Base-by-base conservation (phyloP, 164 flowering plant species). In the Cinnamomum chago region DNA sequence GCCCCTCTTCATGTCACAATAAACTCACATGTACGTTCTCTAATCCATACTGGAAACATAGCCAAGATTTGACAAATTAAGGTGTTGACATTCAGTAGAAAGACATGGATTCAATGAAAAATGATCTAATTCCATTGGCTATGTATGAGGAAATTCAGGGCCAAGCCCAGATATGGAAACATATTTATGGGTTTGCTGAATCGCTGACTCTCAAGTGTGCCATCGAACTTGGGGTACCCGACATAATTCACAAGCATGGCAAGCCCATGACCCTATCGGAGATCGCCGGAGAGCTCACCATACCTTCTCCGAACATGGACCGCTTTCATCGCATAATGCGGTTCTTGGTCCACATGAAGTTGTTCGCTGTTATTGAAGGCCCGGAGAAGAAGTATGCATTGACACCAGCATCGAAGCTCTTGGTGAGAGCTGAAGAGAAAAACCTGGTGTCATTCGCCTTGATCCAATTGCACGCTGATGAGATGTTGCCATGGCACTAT, bases 111-210 rank as follows among this genome's bases (percentile, higher is more conserved):
- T 40, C 47, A 5, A 0, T 7, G 10, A 40, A 40, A 40, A 40
- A 9, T 40, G 47, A 40, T 9, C 11, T 40, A 30, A 30, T 30
- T 40, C 2, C 47, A 5, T 40, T 6, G 47, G 13, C 67, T 64
- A 27, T 4, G 14, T 33, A 24, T 27, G 67, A 64, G 10, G 70
- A 17, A 17, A 20, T 60, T 11, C 22, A 65, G 50, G 70, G 30
- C 22, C 75, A 73, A 66, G 68, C 69, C 5, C 50, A 65, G 58
- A 20, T 66, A n/a, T 73, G 75, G 75, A 27, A 66, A 24, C 60
- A 25, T 33, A 40, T 67, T 14, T 52, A 9, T 10, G 76, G 66
- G 25, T 73, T 73, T 40, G 62, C 60, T 14, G 65, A 52, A 4
- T 66, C 71, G 50, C 35, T 52, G 3, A 70, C 69, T 33, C 65